Conservation (phyloP, 371 early-diverging fungal genomes). For the Circinella minor region DNA sequence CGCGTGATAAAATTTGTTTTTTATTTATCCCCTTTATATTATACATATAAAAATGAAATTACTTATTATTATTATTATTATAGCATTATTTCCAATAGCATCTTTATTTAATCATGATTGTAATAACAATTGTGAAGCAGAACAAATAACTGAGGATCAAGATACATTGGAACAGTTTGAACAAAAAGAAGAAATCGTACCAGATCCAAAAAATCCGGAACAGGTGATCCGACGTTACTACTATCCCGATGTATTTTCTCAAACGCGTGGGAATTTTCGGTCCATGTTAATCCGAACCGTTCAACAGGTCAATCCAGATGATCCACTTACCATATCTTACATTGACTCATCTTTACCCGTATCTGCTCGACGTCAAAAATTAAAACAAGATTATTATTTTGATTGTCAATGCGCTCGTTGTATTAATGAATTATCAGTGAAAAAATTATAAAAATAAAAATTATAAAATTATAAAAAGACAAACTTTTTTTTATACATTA, state of each 20-base stretch:
- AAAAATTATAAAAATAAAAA: background rate
- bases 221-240: background rate
- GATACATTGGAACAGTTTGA: constrained; percentile 2
- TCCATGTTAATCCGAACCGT: constrained; percentile 41
- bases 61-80: constrained; percentile 3
- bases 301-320: constrained; percentile 30
- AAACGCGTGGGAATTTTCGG: constrained; percentile 29
- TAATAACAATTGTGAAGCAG: constrained; percentile 45
- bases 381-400: constrained; percentile 57
- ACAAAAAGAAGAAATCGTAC: background rate
- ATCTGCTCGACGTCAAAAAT: constrained; percentile 35
- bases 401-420: constrained; percentile 53
- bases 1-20: too few species aligned
- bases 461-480: background rate
- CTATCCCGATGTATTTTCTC: constrained; percentile 29
- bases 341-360: constrained; percentile 53
- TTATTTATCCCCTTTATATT: background rate
- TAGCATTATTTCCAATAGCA: constrained; percentile 28
- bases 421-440: constrained; percentile 23
- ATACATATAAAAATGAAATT: background rate
- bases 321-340: constrained; percentile 57
- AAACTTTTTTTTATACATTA: background rate
- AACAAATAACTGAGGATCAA: constrained; percentile 33
- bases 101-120: constrained; percentile 58
- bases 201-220: background rate